Evolutionary conservation across 164 flowering plant species (phyloP).

Genomic region (Nymphaea thermarum): DNA sequence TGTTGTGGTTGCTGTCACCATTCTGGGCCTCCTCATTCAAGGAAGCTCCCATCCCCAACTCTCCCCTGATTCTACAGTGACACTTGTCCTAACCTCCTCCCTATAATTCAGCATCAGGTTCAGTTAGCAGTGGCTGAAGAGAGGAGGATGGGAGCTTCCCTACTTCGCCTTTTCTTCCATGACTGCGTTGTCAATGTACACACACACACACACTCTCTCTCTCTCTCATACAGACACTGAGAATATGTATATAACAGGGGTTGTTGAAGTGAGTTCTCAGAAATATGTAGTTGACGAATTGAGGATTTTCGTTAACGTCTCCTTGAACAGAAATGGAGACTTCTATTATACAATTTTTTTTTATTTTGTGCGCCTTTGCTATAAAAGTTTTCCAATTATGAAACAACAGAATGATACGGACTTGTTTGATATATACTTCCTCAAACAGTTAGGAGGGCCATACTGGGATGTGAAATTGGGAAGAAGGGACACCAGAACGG

Average conservation of each 20-base stretch:
- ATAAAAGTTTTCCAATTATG: not conserved
- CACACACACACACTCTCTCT: not conserved
- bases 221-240: no score
- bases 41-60: not conserved
- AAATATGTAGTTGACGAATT: not conserved
- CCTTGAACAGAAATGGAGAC: not conserved
- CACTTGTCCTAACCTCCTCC: not conserved
- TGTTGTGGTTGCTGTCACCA: not conserved
- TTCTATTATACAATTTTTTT: not conserved
- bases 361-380: not conserved
- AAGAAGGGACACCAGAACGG: conserved; percentile 14
- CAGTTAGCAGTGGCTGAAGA: not conserved
- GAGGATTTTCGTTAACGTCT: not conserved
- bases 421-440: not conserved
- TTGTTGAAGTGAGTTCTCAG: not conserved
- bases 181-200: conserved; percentile 2
- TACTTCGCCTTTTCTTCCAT: conserved; percentile 2
- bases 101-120: not conserved
- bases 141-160: not conserved
- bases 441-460: conserved; percentile 12
- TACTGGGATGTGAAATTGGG: conserved; percentile 11
- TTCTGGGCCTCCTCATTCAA: not conserved
- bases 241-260: not conserved
- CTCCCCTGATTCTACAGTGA: not conserved
- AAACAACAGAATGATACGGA: not conserved